Evolutionary conservation across 2,329 filamentous ascomycete genomes (phyloP), one percentile per base, ranked within the genome.

Genomic region (Zymoseptoria brevis): DNA sequence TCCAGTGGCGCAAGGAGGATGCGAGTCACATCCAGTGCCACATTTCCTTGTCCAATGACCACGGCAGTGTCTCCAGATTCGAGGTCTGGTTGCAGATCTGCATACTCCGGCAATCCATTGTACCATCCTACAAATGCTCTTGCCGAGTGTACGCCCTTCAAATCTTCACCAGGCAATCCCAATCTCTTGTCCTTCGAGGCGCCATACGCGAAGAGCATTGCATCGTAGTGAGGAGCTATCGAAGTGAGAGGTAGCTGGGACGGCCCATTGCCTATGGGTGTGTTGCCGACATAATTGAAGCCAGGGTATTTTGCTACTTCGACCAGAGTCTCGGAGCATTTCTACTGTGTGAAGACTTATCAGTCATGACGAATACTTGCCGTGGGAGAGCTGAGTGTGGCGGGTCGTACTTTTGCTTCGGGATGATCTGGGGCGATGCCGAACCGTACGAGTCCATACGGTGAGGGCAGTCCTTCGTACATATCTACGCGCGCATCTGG

Each of bases 351-450:
- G 58, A 56, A 48, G 19, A 62, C 60, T 58, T 29, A 67, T 68
- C 67, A 68, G 64, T 61, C 45, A 57, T 59, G 50, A 48, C 48
- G n/a, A 5, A 54, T 52, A 13, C 19, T 59, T 16, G 45, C 19
- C 11, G 55, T 49, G 49, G 19, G 8, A n/a, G 26, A 29, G 19
- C 8, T 56, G 30, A 16, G 22, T 56, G 30, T 30, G 13, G 51
- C 49, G 59, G 54, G 52, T 57, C 75, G 61, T 77, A 94, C 90
- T 84, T 99, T 99, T 66, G 99, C 94, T 77, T 99, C 93, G 0
- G 94, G 93, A 75, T 99, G 94, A 73, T 99, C 94, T 4, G 94
- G 94, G n/a, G 94, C 95, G 60, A 99, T 94, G 8, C 94, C 94
- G 71, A 94, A 96, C 57, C 94, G 83, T 54, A 96, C 92, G 57